Evolutionary conservation across 768 basidiomycete genomes (phyloP).

Genomic region (Hirschioporus abietinus): DNA sequence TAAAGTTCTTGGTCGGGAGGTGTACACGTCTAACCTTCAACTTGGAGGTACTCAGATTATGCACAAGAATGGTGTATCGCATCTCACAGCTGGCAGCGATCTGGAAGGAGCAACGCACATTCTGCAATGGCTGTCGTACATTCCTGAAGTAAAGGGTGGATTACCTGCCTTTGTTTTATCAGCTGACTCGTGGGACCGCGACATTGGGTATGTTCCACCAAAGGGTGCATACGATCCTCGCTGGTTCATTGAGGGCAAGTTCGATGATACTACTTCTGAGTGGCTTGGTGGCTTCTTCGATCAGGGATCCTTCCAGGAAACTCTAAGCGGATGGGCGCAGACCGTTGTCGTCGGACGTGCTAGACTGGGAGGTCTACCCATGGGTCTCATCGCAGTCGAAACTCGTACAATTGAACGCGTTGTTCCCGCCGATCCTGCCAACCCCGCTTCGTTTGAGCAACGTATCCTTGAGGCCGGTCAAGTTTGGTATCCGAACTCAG

Average conservation of each 20-base stretch:
- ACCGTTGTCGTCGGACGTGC: constrained; percentile 97
- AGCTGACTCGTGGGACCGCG: constrained; percentile 85
- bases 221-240: constrained; percentile 96
- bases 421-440: constrained; percentile 96
- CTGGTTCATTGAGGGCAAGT: constrained; percentile 96
- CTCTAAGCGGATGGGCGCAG: constrained; percentile 97
- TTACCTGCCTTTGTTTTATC: constrained; percentile 73
- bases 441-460: constrained; percentile 93
- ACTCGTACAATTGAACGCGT: constrained; percentile 95
- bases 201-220: constrained; percentile 83
- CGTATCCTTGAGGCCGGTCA: constrained; percentile 99
- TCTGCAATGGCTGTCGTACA: constrained; percentile 90
- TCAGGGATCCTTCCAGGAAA: constrained; percentile 97
- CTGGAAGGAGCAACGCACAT: constrained; percentile 94
- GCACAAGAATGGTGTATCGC: constrained; percentile 99
- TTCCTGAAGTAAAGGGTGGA: constrained; percentile 78
- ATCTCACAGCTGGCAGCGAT: constrained; percentile 91
- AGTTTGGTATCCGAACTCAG: constrained; percentile 99
- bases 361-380: constrained; percentile 92
- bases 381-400: constrained; percentile 97
- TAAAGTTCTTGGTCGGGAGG: constrained; percentile 98
- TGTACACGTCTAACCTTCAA: constrained; percentile 97
- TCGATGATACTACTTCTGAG: constrained; percentile 70
- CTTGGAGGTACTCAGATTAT: constrained; percentile 99
- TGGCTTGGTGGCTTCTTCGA: constrained; percentile 95